Conservation (phyloP, 176 grass and related monocot species). For the Elymus sibiricus region DNA sequence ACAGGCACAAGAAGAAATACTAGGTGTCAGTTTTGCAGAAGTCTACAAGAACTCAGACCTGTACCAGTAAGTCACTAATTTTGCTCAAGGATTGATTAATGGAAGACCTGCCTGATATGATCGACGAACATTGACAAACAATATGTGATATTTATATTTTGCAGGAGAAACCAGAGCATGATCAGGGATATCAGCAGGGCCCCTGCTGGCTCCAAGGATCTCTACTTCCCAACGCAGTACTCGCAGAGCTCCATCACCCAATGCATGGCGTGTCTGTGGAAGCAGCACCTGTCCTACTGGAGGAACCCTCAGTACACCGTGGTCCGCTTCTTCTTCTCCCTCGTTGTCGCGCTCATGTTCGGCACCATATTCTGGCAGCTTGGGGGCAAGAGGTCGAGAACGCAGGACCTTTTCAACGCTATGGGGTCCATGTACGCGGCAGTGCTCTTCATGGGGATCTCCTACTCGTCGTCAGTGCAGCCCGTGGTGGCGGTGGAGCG, state of each 20-base stretch:
- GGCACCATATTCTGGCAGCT: constrained; percentile 67
- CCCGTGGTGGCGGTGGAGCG: constrained; percentile 45
- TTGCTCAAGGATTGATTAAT: not conserved
- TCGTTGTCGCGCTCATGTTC: constrained; percentile 53
- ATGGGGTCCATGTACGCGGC: constrained; percentile 73
- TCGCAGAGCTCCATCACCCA: constrained; percentile 52
- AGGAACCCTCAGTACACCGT: constrained; percentile 65
- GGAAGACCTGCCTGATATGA: not conserved
- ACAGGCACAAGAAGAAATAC: constrained; percentile 52
- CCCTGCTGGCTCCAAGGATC: constrained; percentile 44
- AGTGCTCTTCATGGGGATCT: constrained; percentile 58
- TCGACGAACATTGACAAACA: not conserved
- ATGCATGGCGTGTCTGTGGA: constrained; percentile 64
- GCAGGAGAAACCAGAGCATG: constrained; percentile 57
- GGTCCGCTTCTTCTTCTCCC: constrained; percentile 64
- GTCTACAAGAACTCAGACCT: constrained; percentile 56
- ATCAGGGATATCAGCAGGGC: constrained; percentile 45
- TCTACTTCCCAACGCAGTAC: constrained; percentile 48
- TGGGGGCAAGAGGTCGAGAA: constrained; percentile 33
- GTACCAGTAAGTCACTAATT: constrained; percentile 36
- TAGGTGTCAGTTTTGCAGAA: constrained; percentile 43
- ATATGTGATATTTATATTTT: not conserved
- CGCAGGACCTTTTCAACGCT: constrained; percentile 56
- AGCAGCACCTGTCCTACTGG: constrained; percentile 69
- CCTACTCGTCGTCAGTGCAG: constrained; percentile 51